Base-by-base conservation (phyloP, 495 filamentous ascomycete genomes). In the Aspergillus steynii region DNA sequence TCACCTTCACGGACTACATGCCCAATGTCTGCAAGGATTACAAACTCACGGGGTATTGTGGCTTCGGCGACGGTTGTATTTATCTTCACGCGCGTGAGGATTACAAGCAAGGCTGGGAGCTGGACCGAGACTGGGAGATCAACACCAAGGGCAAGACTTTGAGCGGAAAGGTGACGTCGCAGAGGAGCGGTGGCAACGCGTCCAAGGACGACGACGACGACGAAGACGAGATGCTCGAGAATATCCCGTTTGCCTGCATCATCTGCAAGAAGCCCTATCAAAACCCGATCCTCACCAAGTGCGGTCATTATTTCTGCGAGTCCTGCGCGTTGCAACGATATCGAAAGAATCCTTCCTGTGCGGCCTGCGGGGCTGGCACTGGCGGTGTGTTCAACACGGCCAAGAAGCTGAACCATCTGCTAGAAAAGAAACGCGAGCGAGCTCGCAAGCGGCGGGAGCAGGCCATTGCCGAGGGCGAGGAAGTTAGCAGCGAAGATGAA, bases 11-110 rank as follows among this genome's bases (percentile, higher is more conserved):
- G 42, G 95, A 98, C 67, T 97, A 90, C 73, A 88, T 91, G 29
- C 94, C 96, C 0, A 94, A 97, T 67, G 91, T 96, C 14, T 98
- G 95, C 72, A 98, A 97, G 73, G 95, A 98, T 72, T 96, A 91
- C 72, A 96, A 96, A 63, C 84, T 91, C 64, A 96, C 91, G 0
- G 93, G 93, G 3, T 77, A 62, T 72, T 93, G 89, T 68, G 91
- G 90, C 1, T 94, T 89, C 53, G 72, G 74, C 5, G 77, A 92
- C 60, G 84, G 74, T n/a, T 96, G 93, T 77, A 96, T 58, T 4
- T 62, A 58, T 75, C 71, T 93, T 2, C 94, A 99, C 68, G 85
- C 85, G 1, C 83, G 96, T 10, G 91, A 96, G 65, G 90, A 95
- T 72, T 94, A 96, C 69, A 90, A 91, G 51, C 88, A 92, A 74